A percentile compares a stretch with the other conserved stretches of the same genome.
Conservation (phyloP, 768 basidiomycete species). For the Panellus pusillus region DNA sequence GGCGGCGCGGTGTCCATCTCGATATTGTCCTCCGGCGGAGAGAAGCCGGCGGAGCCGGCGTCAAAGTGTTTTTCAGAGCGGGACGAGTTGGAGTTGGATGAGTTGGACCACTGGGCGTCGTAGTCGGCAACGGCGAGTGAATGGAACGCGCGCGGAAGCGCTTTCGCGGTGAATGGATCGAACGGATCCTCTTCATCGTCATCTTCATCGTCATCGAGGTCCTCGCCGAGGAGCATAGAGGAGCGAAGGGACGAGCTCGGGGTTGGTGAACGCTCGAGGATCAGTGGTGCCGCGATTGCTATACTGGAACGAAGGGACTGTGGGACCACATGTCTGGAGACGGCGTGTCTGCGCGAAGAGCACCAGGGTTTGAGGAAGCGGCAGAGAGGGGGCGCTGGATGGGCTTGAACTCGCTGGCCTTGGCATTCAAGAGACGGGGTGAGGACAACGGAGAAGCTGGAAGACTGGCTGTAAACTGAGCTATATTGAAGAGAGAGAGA, state of each 20-base stretch:
- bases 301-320: slow-evolving; percentile 75
- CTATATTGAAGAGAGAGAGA: slow-evolving; percentile 52
- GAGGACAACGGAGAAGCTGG: slow-evolving; percentile 85
- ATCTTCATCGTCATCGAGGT: slow-evolving; percentile 54
- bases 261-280: slow-evolving; percentile 72
- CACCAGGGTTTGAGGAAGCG: slow-evolving; percentile 61
- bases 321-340: slow-evolving; percentile 91
- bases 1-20: slow-evolving; percentile 46
- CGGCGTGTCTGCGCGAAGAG: slow-evolving; percentile 73
- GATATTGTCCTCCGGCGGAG: slow-evolving; percentile 25
- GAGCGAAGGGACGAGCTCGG: slow-evolving; percentile 72
- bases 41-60: slow-evolving; percentile 23
- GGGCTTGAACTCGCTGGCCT: slow-evolving; percentile 87
- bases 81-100: slow-evolving; percentile 48
- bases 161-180: slow-evolving; percentile 65
- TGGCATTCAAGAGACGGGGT: slow-evolving; percentile 86
- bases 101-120: slow-evolving; percentile 56
- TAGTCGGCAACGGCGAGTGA: slow-evolving; percentile 64
- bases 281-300: slow-evolving; percentile 87
- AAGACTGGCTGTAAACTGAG: slow-evolving; percentile 76
- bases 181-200: slow-evolving; percentile 88
- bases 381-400: slow-evolving; percentile 79
- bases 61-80: slow-evolving; percentile 46
- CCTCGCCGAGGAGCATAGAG: slow-evolving; percentile 57
- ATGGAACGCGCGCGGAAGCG: slow-evolving; percentile 57